A percentile compares a stretch with the other conserved stretches of the same genome.
These are phyloP conservation scores for Puccinia triticina DNA, from an alignment of 1,284 basidiomycete species.

Conservation along the genomic window DNA sequence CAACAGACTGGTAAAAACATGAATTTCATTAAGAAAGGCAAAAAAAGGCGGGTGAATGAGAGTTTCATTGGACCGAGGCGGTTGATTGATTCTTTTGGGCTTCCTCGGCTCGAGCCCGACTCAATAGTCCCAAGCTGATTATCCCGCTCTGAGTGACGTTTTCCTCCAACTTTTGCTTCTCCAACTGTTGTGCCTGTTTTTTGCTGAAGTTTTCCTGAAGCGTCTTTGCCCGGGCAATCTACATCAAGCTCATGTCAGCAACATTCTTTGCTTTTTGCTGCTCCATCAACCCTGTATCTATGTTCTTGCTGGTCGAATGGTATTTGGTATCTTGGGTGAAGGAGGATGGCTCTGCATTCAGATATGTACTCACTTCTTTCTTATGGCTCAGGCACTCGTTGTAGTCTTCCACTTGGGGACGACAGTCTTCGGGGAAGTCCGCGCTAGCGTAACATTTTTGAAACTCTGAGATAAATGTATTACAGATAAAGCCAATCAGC, in stretches of 20 bases:
- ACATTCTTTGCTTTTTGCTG: background rate
- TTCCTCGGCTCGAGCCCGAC: slow-evolving; percentile 32
- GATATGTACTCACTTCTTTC: slow-evolving; percentile 57
- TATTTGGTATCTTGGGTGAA: background rate
- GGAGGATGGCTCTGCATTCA: background rate
- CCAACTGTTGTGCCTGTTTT: slow-evolving; percentile 63
- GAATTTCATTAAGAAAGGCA: background rate
- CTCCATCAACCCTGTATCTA: background rate
- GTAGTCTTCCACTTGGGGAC: slow-evolving; percentile 59
- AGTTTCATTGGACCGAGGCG: background rate
- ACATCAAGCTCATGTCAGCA: background rate
- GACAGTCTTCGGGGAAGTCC: slow-evolving; percentile 58
- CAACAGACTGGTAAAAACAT: slow-evolving; percentile 6
- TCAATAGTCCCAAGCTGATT: slow-evolving; percentile 24
- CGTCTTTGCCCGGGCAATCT: slow-evolving; percentile 75
- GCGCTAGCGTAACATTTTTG: slow-evolving; percentile 60
- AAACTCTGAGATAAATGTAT: slow-evolving; percentile 55
- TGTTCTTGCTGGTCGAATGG: background rate
- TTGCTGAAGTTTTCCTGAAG: slow-evolving; percentile 75
- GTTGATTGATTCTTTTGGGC: slow-evolving; percentile 30
- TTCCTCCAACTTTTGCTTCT: slow-evolving; percentile 34
- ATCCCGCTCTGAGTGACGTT: slow-evolving; percentile 38
- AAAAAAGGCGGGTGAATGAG: background rate
- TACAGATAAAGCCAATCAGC: background rate
- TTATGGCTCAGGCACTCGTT: slow-evolving; percentile 60